Evolutionary conservation across 2,329 filamentous ascomycete genomes (phyloP).

Genomic region (Colletotrichum sansevieriae): DNA sequence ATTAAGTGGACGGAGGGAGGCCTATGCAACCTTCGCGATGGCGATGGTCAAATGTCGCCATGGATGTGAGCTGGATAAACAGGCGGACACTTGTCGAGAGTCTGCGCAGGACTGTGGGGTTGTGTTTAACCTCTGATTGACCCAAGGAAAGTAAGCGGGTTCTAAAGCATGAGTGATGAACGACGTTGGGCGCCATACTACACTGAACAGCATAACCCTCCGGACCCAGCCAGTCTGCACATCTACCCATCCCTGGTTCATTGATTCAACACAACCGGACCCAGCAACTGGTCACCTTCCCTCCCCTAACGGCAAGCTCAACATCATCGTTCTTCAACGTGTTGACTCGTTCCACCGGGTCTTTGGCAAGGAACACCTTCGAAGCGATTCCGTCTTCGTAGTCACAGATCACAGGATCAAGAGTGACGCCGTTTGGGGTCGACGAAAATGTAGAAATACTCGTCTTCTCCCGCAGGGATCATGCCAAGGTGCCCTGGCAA

Average conservation of each 20-base stretch:
- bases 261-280: background rate
- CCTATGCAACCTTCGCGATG: no score
- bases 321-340: slow-evolving; percentile 45
- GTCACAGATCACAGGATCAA: slow-evolving; percentile 49
- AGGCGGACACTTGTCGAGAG: no score
- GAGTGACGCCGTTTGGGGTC: slow-evolving; percentile 42
- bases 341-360: slow-evolving; percentile 44
- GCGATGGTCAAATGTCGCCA: no score
- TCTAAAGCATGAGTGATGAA: no score
- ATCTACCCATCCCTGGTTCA: background rate
- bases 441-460: slow-evolving; percentile 42
- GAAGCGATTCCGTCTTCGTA: slow-evolving; percentile 43
- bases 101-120: no score
- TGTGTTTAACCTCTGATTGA: no score
- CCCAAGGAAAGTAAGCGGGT: no score
- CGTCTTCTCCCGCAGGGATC: slow-evolving; percentile 18
- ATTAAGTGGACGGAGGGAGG: no score
- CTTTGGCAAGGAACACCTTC: slow-evolving; percentile 48
- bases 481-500: slow-evolving; percentile 42
- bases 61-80: no score
- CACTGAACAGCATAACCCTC: no score
- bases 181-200: no score
- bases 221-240: no score
- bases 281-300: slow-evolving; percentile 41
- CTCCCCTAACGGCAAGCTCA: slow-evolving; percentile 47